A percentile compares a stretch with the other conserved stretches of the same genome.
phyloP scores from a whole-genome alignment of 2,329 filamentous ascomycete genomes.

The Pseudopithomyces maydicus region DNA sequence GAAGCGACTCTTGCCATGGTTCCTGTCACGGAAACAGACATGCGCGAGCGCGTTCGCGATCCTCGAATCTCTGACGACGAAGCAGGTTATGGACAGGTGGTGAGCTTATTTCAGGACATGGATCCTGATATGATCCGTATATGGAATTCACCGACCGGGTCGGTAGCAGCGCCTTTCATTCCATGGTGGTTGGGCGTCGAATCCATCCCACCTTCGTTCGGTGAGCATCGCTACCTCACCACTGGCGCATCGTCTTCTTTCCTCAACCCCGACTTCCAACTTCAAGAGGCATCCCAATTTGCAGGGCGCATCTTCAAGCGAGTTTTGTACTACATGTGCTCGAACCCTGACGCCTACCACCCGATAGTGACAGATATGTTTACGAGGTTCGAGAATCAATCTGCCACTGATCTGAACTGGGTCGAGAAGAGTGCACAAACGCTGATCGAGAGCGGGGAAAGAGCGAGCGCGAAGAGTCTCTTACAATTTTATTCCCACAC shows the following conservation, averaged over 20 bases:
- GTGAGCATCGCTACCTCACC: constrained; percentile 42
- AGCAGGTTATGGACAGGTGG: constrained; percentile 44
- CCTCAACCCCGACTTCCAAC: constrained; percentile 40
- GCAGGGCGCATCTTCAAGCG: constrained; percentile 35
- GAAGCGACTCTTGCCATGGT: constrained; percentile 48
- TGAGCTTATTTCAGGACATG: constrained; percentile 29
- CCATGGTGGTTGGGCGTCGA: constrained; percentile 44
- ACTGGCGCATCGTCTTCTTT: constrained; percentile 40
- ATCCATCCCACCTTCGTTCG: constrained; percentile 36
- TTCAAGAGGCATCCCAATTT: constrained; percentile 34
- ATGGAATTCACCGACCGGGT: constrained; percentile 41
- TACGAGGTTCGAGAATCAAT: constrained; percentile 32
- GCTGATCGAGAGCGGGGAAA: constrained; percentile 22
- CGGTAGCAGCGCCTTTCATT: constrained; percentile 41
- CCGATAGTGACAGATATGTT: constrained; percentile 33
- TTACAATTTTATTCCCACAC: constrained; percentile 33
- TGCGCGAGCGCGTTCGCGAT: constrained; percentile 49
- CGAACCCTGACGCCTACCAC: constrained; percentile 25
- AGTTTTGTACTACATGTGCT: constrained; percentile 37
- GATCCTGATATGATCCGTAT: constrained; percentile 40
- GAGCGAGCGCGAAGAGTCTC: constrained; percentile 19
- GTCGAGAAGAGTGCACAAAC: constrained; percentile 26
- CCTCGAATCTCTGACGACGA: constrained; percentile 43
- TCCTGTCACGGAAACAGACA: constrained; percentile 56
- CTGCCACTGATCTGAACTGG: constrained; percentile 28